Conservation (phyloP, 2,329 filamentous ascomycete species). For the Botryotinia convoluta region DNA sequence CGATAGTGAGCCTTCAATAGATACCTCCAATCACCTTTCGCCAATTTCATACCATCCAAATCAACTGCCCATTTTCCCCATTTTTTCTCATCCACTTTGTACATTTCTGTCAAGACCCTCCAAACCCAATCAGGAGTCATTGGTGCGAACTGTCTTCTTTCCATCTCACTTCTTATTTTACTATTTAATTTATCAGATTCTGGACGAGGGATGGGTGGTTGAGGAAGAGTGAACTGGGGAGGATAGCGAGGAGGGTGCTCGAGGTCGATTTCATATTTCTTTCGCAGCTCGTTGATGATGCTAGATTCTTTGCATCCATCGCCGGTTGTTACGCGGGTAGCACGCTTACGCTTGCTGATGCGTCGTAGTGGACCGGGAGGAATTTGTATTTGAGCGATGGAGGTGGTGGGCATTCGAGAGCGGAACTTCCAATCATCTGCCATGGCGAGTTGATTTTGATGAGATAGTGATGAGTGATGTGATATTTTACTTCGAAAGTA, state of each 20-base stretch:
- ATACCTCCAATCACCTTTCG: background rate
- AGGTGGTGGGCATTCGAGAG: background rate
- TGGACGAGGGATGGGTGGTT: background rate
- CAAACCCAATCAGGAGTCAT: background rate
- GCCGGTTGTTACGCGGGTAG: background rate
- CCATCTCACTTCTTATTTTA: background rate
- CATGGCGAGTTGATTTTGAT: background rate
- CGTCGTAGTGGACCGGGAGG: no score
- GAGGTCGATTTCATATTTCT: background rate
- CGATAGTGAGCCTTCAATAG: background rate
- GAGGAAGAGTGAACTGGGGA: background rate
- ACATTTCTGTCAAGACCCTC: slow-evolving; percentile 1
- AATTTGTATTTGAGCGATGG: background rate
- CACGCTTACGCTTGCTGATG: background rate
- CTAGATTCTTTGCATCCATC: background rate
- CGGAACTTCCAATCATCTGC: background rate
- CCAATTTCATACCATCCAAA: slow-evolving; percentile 4
- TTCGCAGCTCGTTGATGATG: background rate
- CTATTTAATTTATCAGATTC: background rate
- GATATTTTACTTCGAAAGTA: background rate
- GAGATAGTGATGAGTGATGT: background rate
- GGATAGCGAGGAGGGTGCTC: background rate
- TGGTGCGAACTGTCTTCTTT: slow-evolving; percentile 4
- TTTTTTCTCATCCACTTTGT: background rate
- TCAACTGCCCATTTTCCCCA: background rate